Conservation (phyloP, 305 asterid species). For the Nicotiana rustica region DNA sequence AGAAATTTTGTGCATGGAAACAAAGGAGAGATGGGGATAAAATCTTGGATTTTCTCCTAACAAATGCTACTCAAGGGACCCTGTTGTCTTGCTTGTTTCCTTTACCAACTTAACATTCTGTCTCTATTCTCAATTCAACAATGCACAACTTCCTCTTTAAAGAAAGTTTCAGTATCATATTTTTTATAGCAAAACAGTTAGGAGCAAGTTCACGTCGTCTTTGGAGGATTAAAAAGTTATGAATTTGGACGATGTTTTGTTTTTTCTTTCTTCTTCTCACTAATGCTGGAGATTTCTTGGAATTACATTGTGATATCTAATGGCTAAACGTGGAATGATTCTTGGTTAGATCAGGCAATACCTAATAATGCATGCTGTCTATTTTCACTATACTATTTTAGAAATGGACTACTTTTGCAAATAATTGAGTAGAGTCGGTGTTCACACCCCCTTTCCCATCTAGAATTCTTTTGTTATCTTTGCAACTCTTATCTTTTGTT, state of each 20-base stretch:
- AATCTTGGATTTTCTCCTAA: conserved; percentile 35
- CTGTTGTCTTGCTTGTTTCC: conserved; percentile 33
- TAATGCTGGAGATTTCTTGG: background rate
- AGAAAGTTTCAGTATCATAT: conserved; percentile 28
- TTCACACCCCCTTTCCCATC: background rate
- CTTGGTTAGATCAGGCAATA: background rate
- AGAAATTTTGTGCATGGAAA: conserved; percentile 2
- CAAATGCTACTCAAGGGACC: conserved; percentile 29
- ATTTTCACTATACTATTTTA: background rate
- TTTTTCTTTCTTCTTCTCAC: background rate
- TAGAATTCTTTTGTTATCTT: no score
- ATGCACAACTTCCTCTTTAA: conserved; percentile 1
- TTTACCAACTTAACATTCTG: conserved; percentile 10
- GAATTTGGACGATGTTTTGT: background rate
- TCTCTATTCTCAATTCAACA: background rate
- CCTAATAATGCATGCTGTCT: background rate
- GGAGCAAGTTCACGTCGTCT: no score
- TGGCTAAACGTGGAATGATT: background rate
- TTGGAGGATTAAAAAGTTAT: background rate
- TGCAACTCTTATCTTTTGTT: no score
- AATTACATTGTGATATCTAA: background rate
- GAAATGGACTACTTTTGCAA: background rate
- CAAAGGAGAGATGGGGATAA: conserved; percentile 31
- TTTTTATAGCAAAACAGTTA: background rate
- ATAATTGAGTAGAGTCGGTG: background rate